phyloP scores from a whole-genome alignment of 176 grass and related monocot genomes.

The Poa annua region DNA sequence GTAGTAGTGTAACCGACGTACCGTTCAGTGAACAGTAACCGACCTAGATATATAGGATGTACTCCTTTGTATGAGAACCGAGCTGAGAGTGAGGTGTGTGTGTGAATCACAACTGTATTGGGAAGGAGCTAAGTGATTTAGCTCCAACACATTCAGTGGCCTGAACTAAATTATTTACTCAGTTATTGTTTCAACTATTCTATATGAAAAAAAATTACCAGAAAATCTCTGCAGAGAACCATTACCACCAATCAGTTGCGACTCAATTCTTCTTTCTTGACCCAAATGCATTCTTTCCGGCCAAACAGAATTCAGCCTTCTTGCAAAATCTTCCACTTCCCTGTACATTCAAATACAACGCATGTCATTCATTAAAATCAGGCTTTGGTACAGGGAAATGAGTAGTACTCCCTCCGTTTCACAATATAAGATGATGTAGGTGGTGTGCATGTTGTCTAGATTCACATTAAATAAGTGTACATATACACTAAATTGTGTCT shows the following conservation, averaged over 20 bases:
- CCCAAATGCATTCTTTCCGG: constrained; percentile 91
- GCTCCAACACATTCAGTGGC: background rate
- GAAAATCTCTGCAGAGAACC: constrained; percentile 53
- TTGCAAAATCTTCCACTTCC: constrained; percentile 97
- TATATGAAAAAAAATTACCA: constrained; percentile 39
- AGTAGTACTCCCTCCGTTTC: too few species aligned
- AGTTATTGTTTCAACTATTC: background rate
- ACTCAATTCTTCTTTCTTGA: constrained; percentile 70
- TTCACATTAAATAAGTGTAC: too few species aligned
- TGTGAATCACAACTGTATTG: too few species aligned
- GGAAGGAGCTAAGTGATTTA: too few species aligned
- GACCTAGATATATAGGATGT: too few species aligned
- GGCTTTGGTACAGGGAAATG: constrained; percentile 20
- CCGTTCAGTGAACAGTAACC: too few species aligned
- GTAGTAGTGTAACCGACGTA: too few species aligned
- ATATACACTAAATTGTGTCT: too few species aligned
- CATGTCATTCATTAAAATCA: constrained; percentile 10
- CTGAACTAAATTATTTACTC: background rate
- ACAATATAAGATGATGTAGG: too few species aligned
- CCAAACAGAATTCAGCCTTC: constrained; percentile 96
- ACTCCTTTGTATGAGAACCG: too few species aligned
- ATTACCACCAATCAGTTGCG: constrained; percentile 65
- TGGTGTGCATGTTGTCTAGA: too few species aligned
- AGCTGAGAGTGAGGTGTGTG: too few species aligned
- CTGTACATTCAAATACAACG: constrained; percentile 57